Evolutionary conservation across 805 yeast species (phyloP), one percentile per base, ranked within the genome.

Genomic region (Lipomyces yamanashiensis): DNA sequence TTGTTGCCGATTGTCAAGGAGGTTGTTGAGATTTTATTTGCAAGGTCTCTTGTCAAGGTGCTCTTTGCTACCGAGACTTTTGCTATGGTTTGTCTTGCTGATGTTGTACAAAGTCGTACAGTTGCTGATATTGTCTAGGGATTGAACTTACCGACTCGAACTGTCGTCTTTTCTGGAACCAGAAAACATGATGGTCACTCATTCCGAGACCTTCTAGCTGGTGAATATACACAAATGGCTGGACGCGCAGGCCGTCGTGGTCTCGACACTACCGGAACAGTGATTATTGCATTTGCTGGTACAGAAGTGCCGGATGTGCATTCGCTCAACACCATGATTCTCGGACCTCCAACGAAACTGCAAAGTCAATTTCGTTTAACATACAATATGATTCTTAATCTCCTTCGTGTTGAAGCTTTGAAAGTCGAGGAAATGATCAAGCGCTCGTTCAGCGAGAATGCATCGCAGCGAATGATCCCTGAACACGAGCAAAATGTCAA

Each of bases 201-300:
- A 0, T 86, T 90, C 76, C 83, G 99, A 76, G 84, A 88, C 72
- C 80, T 95, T 64, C 81, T 88, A 9, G 97, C 99, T 0, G 99
- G 99, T 59, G 99, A 95, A 75, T 95, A 93, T 74, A 95, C 98
- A 0, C 99, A 93, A 77, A 95, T 95, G 99, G 92, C 98, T 0
- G 99, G 99, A 51, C 84, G 99, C 76, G 99, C 99, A 0, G 99
- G 99, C 64, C 86, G 99, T 78, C 86, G 99, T 80, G 99, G 99
- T 41, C 78, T 95, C 68, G 99, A 95, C 79, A 79, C 86, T 21
- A 90, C 89, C 0, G 99, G 99, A 73, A 93, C 98, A 0, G 99
- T 95, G 12, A 91, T 95, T 66, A 85, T 92, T 7, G 91, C 95
- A 96, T 82, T 96, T 1, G 68, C 71, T 6, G 76, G 75, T 9